Evolutionary conservation across 768 basidiomycete species (phyloP).

Genomic region (Termitomyces sp.): DNA sequence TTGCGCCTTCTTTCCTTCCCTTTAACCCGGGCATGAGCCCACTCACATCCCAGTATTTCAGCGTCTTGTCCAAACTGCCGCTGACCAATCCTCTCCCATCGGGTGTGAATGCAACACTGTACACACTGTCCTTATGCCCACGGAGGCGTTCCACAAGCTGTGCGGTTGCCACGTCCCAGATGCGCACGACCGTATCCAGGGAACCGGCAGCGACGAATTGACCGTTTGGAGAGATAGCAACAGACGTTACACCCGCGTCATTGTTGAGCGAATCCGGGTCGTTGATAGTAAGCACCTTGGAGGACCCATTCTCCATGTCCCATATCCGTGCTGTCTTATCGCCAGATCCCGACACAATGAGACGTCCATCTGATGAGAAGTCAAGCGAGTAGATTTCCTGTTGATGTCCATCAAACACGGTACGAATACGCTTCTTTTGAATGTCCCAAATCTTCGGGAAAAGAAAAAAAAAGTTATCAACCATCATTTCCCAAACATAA

Average conservation of each 20-base stretch:
- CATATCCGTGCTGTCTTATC: conserved; percentile 49
- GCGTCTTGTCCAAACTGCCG: conserved; percentile 84
- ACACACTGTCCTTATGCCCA: conserved; percentile 83
- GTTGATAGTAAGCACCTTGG: conserved; percentile 43
- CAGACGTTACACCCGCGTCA: conserved; percentile 69
- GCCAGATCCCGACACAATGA: conserved; percentile 88
- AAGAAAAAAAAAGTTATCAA: conserved; percentile 15
- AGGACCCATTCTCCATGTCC: conserved; percentile 35
- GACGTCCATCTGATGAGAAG: conserved; percentile 80
- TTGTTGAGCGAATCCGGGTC: conserved; percentile 44
- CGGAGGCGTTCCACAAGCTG: conserved; percentile 66
- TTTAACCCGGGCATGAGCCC: conserved; percentile 67
- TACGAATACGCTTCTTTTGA: conserved; percentile 68
- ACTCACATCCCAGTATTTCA: conserved; percentile 86
- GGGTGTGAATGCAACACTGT: conserved; percentile 88
- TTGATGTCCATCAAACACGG: conserved; percentile 82
- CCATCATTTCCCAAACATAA: not conserved
- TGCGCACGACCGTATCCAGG: conserved; percentile 72
- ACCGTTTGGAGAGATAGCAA: conserved; percentile 76
- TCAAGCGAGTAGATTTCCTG: conserved; percentile 94
- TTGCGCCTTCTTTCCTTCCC: conserved; percentile 44
- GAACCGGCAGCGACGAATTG: conserved; percentile 61
- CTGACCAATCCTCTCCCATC: conserved; percentile 89
- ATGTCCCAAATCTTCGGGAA: conserved; percentile 84
- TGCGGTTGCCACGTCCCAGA: conserved; percentile 73